These are phyloP conservation scores for Coemansia aciculifera DNA, from an alignment of 192 early-diverging fungal species.

Conservation along the genomic window DNA sequence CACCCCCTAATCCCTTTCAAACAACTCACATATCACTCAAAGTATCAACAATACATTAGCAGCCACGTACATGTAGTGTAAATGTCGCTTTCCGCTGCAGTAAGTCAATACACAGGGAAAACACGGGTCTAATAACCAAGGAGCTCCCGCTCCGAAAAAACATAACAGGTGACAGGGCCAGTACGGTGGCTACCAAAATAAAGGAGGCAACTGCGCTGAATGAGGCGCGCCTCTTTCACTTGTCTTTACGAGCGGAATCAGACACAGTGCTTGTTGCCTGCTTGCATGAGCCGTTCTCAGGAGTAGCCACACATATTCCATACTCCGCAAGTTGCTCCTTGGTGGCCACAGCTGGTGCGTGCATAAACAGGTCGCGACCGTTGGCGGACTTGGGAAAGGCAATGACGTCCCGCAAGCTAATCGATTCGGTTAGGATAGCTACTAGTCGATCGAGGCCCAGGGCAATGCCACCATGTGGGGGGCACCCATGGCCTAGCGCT, in stretches of 20 bases:
- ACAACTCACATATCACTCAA: background rate
- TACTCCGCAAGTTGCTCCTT: conserved; percentile 68
- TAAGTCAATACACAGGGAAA: background rate
- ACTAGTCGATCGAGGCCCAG: conserved; percentile 82
- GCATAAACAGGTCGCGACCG: conserved; percentile 80
- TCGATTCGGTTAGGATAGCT: conserved; percentile 67
- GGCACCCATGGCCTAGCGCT: conserved; percentile 80
- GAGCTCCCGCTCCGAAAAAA: background rate
- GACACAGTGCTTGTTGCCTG: background rate
- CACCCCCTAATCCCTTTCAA: background rate
- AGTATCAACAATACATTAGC: background rate
- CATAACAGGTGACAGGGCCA: background rate
- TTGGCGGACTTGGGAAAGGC: conserved; percentile 86
- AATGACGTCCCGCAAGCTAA: conserved; percentile 85
- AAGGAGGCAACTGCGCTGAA: background rate
- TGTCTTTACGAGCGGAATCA: background rate
- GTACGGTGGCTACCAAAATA: background rate
- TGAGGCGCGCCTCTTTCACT: background rate
- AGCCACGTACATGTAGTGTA: background rate
- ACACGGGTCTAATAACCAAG: background rate
- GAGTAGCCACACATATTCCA: conserved; percentile 40
- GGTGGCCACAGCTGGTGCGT: conserved; percentile 67
- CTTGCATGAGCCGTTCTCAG: background rate
- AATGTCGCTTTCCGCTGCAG: background rate
- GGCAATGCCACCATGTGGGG: conserved; percentile 88